These are phyloP conservation scores for Xylariaceae sp. DNA, from an alignment of 2,329 filamentous ascomycete species.

Conservation along the genomic window DNA sequence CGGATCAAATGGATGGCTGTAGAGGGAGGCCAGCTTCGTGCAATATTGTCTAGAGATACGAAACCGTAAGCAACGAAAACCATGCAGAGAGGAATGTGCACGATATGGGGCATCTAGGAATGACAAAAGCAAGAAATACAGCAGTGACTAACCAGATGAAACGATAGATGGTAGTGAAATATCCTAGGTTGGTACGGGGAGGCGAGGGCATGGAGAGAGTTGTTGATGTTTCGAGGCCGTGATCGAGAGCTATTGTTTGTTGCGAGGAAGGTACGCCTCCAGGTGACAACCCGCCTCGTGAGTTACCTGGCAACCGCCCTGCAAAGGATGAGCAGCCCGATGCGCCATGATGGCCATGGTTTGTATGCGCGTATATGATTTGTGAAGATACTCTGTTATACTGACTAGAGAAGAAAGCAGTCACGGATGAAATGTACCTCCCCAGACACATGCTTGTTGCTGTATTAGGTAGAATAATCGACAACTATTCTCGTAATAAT, in stretches of 20 bases:
- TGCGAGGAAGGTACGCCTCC: background rate
- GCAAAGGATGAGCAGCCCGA: background rate
- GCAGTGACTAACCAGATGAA: conserved; percentile 1
- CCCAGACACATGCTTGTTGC: background rate
- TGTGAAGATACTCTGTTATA: background rate
- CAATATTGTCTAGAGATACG: background rate
- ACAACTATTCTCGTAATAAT: background rate
- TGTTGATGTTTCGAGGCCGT: background rate
- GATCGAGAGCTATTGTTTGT: background rate
- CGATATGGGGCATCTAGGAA: background rate
- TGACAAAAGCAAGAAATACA: conserved; percentile 1
- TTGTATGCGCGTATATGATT: too few relatives aligned
- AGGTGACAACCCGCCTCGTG: background rate
- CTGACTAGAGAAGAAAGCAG: background rate
- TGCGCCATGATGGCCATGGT: background rate
- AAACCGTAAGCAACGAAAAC: conserved; percentile 1
- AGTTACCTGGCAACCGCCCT: background rate
- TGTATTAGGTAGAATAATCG: background rate
- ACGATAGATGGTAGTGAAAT: background rate
- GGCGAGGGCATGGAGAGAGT: background rate
- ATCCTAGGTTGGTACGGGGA: background rate
- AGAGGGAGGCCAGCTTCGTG: background rate
- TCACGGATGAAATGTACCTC: background rate
- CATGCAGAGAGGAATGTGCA: background rate
- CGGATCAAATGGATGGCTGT: background rate